Percentiles rank a stretch among this genome's conserved stretches.
These are phyloP conservation scores for Senecio squalidus DNA, from an alignment of 140 eudicot genomes.

Conservation along the genomic window DNA sequence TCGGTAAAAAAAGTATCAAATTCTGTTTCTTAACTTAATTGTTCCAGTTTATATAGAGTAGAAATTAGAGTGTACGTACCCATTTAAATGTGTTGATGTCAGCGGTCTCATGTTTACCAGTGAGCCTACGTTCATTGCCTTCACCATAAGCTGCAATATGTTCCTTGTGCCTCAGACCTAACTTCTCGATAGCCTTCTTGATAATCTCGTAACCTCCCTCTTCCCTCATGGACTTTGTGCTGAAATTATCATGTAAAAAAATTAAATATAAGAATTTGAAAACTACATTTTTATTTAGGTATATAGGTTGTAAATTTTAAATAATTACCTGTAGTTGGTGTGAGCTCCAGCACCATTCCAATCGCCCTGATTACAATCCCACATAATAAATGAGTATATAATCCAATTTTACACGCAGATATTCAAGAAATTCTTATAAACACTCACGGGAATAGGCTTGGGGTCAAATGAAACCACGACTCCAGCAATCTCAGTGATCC, in stretches of 20 bases:
- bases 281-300: neutral
- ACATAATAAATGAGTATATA: neutral
- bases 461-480: conserved; percentile 83
- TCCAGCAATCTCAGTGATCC: conserved; percentile 90
- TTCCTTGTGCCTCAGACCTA: conserved; percentile 68
- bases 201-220: conserved; percentile 83
- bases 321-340: conserved; percentile 69
- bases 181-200: conserved; percentile 85
- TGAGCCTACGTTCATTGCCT: conserved; percentile 96
- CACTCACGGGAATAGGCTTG: conserved; percentile 65
- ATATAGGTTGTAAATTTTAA: neutral
- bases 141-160: conserved; percentile 97
- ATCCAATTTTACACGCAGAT: neutral
- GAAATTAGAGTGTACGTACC: conserved; percentile 42
- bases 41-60: too few relatives aligned
- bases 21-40: neutral
- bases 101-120: conserved; percentile 90
- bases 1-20: too few relatives aligned
- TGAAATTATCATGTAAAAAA: conserved; percentile 24
- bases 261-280: conserved; percentile 15
- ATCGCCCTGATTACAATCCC: conserved; percentile 77
- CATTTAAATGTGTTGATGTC: conserved; percentile 72
- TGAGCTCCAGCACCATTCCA: conserved; percentile 96
- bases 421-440: neutral
- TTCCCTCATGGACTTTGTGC: conserved; percentile 91